phyloP scores from a whole-genome alignment of 2,329 filamentous ascomycete genomes.

The Ilyonectria mors-panacis region DNA sequence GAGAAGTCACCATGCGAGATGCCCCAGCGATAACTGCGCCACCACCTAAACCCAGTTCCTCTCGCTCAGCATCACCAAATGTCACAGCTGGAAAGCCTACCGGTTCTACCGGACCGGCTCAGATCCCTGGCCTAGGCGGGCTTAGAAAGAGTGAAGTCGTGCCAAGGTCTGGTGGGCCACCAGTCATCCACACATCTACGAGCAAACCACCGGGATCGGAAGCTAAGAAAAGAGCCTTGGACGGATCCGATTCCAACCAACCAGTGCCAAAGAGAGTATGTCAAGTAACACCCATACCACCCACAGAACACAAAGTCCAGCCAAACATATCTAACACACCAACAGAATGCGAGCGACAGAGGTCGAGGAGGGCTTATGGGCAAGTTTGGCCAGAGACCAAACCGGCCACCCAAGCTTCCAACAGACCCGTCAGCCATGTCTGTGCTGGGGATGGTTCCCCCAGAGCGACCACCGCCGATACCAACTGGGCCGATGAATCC shows the following conservation, averaged over 20 bases:
- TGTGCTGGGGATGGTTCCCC: slow-evolving; percentile 64
- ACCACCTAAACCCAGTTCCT: slow-evolving; percentile 21
- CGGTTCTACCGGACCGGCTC: slow-evolving; percentile 20
- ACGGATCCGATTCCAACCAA: slow-evolving; percentile 52
- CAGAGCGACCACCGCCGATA: slow-evolving; percentile 57
- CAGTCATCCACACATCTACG: slow-evolving; percentile 58
- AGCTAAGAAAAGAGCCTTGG: slow-evolving; percentile 61
- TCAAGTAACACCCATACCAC: slow-evolving; percentile 31
- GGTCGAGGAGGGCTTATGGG: slow-evolving; percentile 52
- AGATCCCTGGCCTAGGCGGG: slow-evolving; percentile 38
- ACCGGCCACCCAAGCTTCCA: slow-evolving; percentile 49
- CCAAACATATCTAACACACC: slow-evolving; percentile 44
- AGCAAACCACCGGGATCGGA: slow-evolving; percentile 39
- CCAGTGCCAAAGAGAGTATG: slow-evolving; percentile 60
- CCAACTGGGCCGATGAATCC: slow-evolving; percentile 33
- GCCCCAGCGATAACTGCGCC: slow-evolving; percentile 26
- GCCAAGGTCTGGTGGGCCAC: slow-evolving; percentile 51
- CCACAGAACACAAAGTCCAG: slow-evolving; percentile 3
- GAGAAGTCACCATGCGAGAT: slow-evolving; percentile 41
- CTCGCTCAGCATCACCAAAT: slow-evolving; percentile 35
- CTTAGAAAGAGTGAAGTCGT: slow-evolving; percentile 31
- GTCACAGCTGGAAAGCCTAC: slow-evolving; percentile 3
- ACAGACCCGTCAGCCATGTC: slow-evolving; percentile 68
- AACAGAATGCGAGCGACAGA: slow-evolving; percentile 51
- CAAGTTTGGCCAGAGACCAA: slow-evolving; percentile 55